phyloP scores from a whole-genome alignment of 2,329 filamentous ascomycete species.

The Fusarium gaditjirri region DNA sequence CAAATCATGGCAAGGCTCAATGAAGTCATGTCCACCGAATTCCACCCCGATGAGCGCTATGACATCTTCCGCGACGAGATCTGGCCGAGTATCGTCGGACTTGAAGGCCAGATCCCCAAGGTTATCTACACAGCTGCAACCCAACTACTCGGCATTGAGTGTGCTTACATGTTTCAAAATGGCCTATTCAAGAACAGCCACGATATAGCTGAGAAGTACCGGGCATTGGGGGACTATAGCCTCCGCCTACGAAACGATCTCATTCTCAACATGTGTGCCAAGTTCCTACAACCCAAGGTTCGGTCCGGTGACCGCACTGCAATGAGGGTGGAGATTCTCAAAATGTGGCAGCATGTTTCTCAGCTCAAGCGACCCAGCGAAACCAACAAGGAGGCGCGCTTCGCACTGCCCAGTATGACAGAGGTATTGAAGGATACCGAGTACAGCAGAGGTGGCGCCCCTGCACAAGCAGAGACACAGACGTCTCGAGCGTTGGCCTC shows the following conservation, averaged over 20 bases:
- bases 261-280: conserved; percentile 48
- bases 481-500: conserved; percentile 41
- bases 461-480: not conserved
- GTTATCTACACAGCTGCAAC: conserved; percentile 40
- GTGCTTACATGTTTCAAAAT: conserved; percentile 30
- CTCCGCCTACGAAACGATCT: conserved; percentile 46
- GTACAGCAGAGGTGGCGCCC: not conserved
- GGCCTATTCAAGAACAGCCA: conserved; percentile 30
- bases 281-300: conserved; percentile 29
- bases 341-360: conserved; percentile 53
- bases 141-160: conserved; percentile 37
- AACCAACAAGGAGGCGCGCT: conserved; percentile 30
- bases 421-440: conserved; percentile 43
- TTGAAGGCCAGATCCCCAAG: conserved; percentile 45
- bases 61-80: conserved; percentile 44
- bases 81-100: conserved; percentile 45
- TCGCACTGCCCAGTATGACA: conserved; percentile 46
- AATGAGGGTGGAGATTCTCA: conserved; percentile 46
- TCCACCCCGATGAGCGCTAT: conserved; percentile 35
- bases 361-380: conserved; percentile 48
- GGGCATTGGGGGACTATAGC: conserved; percentile 43
- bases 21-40: conserved; percentile 34
- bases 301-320: conserved; percentile 17
- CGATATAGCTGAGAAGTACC: conserved; percentile 43
- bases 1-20: conserved; percentile 48